A percentile compares a stretch with the other conserved stretches of the same genome.
Evolutionary conservation across 1,284 basidiomycete genomes (phyloP).

Genomic region (Baeospora myosura): DNA sequence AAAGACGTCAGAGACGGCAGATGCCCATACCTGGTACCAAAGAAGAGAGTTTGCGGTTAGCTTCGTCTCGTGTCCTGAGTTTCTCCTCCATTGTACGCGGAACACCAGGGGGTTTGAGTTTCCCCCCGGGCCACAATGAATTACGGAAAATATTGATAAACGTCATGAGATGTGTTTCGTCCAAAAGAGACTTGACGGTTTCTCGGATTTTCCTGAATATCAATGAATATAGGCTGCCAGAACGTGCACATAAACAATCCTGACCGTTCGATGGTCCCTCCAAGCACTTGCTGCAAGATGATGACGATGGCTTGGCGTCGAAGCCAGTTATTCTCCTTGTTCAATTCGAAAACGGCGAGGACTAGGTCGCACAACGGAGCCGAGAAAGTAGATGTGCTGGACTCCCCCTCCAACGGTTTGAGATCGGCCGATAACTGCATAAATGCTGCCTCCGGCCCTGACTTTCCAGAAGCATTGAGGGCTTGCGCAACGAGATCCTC

Average conservation of each 20-base stretch:
- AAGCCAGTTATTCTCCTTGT: conserved; percentile 94
- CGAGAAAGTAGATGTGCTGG: conserved; percentile 80
- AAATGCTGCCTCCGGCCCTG: conserved; percentile 57
- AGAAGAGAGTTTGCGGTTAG: conserved; percentile 80
- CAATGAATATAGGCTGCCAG: conserved; percentile 1
- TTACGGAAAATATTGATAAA: conserved; percentile 65
- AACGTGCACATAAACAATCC: conserved; percentile 16
- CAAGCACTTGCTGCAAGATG: conserved; percentile 90
- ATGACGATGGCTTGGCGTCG: conserved; percentile 94
- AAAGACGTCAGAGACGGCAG: not conserved
- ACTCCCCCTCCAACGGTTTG: conserved; percentile 78
- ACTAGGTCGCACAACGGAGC: conserved; percentile 92
- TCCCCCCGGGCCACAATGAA: conserved; percentile 78
- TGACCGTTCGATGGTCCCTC: conserved; percentile 90
- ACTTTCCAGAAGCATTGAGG: conserved; percentile 60
- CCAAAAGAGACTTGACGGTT: conserved; percentile 53
- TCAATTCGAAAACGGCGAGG: conserved; percentile 88
- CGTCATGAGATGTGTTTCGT: conserved; percentile 61
- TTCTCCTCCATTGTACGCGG: conserved; percentile 80
- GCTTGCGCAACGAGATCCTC: conserved; percentile 79
- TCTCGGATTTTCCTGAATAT: conserved; percentile 77
- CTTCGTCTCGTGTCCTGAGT: conserved; percentile 71
- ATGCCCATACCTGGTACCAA: conserved; percentile 73
- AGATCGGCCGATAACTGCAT: conserved; percentile 66
- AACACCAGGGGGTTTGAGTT: conserved; percentile 49